Evolutionary conservation across 805 yeast genomes (phyloP).

Genomic region (Wickerhamomyces rabaulensis): DNA sequence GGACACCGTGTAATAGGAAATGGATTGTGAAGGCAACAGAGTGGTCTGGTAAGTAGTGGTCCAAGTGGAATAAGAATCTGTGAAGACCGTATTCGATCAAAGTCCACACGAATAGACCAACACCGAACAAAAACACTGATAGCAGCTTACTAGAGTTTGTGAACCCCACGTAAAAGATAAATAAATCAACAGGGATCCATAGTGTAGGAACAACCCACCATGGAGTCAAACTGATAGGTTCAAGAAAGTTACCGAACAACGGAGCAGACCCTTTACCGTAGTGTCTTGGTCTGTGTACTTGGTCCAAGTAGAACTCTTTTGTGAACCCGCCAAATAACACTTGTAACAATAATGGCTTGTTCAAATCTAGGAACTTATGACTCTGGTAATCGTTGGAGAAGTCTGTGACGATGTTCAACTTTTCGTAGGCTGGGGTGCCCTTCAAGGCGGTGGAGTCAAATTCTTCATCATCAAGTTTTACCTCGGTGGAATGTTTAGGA

Average conservation of each 20-base stretch:
- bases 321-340: slow-evolving; percentile 70
- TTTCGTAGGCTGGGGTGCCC: slow-evolving; percentile 67
- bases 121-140: slow-evolving; percentile 53
- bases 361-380: slow-evolving; percentile 84
- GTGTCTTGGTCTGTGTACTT: slow-evolving; percentile 96
- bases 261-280: slow-evolving; percentile 97
- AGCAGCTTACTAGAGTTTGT: slow-evolving; percentile 37
- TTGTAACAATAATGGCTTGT: slow-evolving; percentile 76
- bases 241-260: slow-evolving; percentile 88
- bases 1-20: slow-evolving; percentile 91
- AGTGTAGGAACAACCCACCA: slow-evolving; percentile 89
- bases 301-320: slow-evolving; percentile 89
- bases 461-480: slow-evolving; percentile 37
- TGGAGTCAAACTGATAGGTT: slow-evolving; percentile 85
- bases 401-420: slow-evolving; percentile 76
- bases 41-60: slow-evolving; percentile 77
- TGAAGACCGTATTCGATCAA: slow-evolving; percentile 83
- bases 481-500: slow-evolving; percentile 54
- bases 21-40: slow-evolving; percentile 73
- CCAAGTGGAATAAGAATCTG: slow-evolving; percentile 91
- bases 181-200: slow-evolving; percentile 82
- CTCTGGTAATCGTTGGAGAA: slow-evolving; percentile 60
- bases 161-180: slow-evolving; percentile 55
- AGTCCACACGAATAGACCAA: slow-evolving; percentile 94
- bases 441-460: slow-evolving; percentile 53